Evolutionary conservation across 257 asterid species (phyloP).

Genomic region (Lavandula angustifolia): DNA sequence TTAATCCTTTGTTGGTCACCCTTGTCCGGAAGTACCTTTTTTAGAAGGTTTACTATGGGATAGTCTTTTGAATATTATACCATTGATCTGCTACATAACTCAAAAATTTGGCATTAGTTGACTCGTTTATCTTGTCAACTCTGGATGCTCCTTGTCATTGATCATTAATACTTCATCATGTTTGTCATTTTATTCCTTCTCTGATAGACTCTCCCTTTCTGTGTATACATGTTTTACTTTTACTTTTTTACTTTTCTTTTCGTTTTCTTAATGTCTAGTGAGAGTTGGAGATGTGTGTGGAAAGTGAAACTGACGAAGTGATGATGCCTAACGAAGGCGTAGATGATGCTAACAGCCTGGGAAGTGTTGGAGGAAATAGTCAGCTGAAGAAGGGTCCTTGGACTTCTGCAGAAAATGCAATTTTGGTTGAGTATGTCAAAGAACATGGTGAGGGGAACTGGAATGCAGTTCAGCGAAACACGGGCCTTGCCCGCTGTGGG

Average conservation of each 20-base stretch:
- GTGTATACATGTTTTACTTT: too few relatives aligned
- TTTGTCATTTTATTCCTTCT: background rate
- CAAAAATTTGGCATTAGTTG: background rate
- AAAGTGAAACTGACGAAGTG: conserved; percentile 56
- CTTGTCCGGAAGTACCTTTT: background rate
- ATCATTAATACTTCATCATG: background rate
- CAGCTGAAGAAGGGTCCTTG: conserved; percentile 86
- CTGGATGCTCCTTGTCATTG: conserved; percentile 1
- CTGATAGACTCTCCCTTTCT: background rate
- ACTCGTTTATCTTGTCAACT: conserved; percentile 21
- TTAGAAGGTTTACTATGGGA: background rate
- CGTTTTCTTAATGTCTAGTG: too few relatives aligned
- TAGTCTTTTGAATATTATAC: background rate
- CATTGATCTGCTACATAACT: conserved; percentile 5
- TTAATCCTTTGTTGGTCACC: background rate
- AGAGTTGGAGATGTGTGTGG: conserved; percentile 43
- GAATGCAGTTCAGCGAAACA: conserved; percentile 77
- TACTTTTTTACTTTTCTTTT: too few relatives aligned
- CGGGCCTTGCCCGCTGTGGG: conserved; percentile 87
- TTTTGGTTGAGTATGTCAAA: conserved; percentile 59
- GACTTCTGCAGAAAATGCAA: conserved; percentile 76
- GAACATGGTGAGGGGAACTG: conserved; percentile 82
- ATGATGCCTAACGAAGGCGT: conserved; percentile 39
- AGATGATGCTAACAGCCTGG: conserved; percentile 57
- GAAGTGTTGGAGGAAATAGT: conserved; percentile 42